These are phyloP conservation scores for Gloeopeniophorella convolvens DNA, from an alignment of 768 basidiomycete species.

Conservation along the genomic window DNA sequence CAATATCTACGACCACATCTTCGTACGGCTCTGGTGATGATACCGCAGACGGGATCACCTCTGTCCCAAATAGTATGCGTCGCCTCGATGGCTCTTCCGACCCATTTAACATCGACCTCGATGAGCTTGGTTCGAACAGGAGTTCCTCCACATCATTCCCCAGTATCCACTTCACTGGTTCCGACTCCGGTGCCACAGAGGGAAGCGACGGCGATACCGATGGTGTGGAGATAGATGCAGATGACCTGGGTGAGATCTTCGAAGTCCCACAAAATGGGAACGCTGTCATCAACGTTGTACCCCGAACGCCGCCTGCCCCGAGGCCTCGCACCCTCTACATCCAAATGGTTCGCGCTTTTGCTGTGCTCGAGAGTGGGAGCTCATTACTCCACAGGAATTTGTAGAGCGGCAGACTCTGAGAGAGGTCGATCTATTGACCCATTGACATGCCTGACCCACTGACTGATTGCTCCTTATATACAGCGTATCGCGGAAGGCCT, in stretches of 20 bases:
- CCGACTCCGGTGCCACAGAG: slow-evolving; percentile 35
- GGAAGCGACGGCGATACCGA: slow-evolving; percentile 38
- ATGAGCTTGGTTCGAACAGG: slow-evolving; percentile 47
- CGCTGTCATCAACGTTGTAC: slow-evolving; percentile 12
- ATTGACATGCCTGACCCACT: slow-evolving; percentile 2
- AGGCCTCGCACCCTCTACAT: slow-evolving; percentile 69
- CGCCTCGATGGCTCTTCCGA: slow-evolving; percentile 28
- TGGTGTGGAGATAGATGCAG: slow-evolving; percentile 33
- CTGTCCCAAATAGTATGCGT: slow-evolving; percentile 41
- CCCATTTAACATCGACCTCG: slow-evolving; percentile 60
- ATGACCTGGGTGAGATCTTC: slow-evolving; percentile 25
- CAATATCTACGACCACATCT: slow-evolving; percentile 39
- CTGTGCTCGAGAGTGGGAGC: neutral
- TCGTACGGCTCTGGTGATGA: slow-evolving; percentile 37
- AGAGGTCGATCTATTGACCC: slow-evolving; percentile 45
- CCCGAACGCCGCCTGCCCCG: slow-evolving; percentile 9
- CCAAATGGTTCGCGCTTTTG: slow-evolving; percentile 65
- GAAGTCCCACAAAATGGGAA: slow-evolving; percentile 2
- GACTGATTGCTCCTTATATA: neutral
- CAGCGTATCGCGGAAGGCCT: slow-evolving; percentile 76
- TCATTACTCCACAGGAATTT: slow-evolving; percentile 53
- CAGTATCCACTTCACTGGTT: slow-evolving; percentile 66
- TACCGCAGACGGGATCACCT: slow-evolving; percentile 45
- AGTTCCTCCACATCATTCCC: slow-evolving; percentile 64
- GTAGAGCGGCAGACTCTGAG: slow-evolving; percentile 86